phyloP scores from a whole-genome alignment of 352 stramenopile genomes.

The Thraustochytrium striatum region DNA sequence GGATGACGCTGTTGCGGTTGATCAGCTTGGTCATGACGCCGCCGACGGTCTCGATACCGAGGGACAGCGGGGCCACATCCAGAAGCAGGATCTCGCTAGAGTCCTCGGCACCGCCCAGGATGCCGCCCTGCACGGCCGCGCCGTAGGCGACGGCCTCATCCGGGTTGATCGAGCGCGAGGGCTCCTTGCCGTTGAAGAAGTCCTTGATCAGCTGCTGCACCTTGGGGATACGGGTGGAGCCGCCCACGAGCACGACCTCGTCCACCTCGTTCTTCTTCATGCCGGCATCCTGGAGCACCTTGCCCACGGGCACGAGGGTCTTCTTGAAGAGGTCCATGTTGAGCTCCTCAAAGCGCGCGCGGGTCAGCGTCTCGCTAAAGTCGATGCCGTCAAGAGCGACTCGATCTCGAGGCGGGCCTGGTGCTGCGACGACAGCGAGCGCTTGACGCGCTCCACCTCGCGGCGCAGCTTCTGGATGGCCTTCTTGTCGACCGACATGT shows the following conservation, averaged over 20 bases:
- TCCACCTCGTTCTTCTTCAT: slow-evolving; percentile 94
- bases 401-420: slow-evolving; percentile 94
- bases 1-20: slow-evolving; percentile 94
- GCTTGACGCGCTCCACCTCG: slow-evolving; percentile 96
- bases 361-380: slow-evolving; percentile 88
- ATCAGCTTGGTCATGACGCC: slow-evolving; percentile 99
- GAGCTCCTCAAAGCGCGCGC: slow-evolving; percentile 95
- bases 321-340: slow-evolving; percentile 99
- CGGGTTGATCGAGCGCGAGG: slow-evolving; percentile 83
- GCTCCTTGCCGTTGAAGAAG: slow-evolving; percentile 97
- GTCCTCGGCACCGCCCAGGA: slow-evolving; percentile 86
- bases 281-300: slow-evolving; percentile 90
- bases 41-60: slow-evolving; percentile 96
- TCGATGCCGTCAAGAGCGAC: slow-evolving; percentile 91
- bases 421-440: slow-evolving; percentile 89
- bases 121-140: slow-evolving; percentile 84
- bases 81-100: slow-evolving; percentile 92
- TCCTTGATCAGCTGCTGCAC: slow-evolving; percentile 94
- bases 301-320: slow-evolving; percentile 88
- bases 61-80: slow-evolving; percentile 93
- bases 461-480: slow-evolving; percentile 92
- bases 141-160: slow-evolving; percentile 98
- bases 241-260: slow-evolving; percentile 97
- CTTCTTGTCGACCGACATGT: slow-evolving; percentile 88
- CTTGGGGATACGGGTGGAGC: slow-evolving; percentile 94